These are phyloP conservation scores for Sphagnum contortum DNA, from an alignment of 225 moss, liverwort and hornwort genomes.

Conservation along the genomic window DNA sequence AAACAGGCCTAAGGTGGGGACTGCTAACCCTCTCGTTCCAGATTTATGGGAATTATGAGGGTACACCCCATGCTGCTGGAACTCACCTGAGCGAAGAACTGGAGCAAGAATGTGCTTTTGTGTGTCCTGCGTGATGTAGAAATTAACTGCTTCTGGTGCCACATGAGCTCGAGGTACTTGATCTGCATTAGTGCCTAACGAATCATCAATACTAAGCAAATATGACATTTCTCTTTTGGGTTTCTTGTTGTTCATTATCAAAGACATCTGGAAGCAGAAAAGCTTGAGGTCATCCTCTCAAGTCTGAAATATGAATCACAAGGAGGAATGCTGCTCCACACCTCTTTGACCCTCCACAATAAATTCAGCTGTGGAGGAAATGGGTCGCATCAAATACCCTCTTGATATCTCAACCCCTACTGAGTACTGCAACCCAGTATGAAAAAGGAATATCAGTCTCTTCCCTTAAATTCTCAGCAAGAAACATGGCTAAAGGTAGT, in stretches of 20 bases:
- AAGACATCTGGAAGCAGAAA: too few relatives aligned
- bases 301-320: too few relatives aligned
- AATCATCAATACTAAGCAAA: too few relatives aligned
- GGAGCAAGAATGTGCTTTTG: constrained; percentile 84
- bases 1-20: too few relatives aligned
- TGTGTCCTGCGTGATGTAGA: constrained; percentile 94
- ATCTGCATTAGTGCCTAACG: constrained; percentile 27
- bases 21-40: too few relatives aligned
- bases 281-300: too few relatives aligned
- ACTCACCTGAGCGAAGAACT: constrained; percentile 66
- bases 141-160: constrained; percentile 59
- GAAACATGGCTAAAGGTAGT: too few relatives aligned
- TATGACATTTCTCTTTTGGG: too few relatives aligned
- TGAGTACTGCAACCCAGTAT: constrained; percentile 61
- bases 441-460: constrained; percentile 3
- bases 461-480: constrained; percentile 3
- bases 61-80: too few relatives aligned
- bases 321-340: constrained; percentile 4
- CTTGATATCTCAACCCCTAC: constrained; percentile 78
- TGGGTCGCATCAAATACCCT: constrained; percentile 83
- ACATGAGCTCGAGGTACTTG: constrained; percentile 43
- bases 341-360: constrained; percentile 87
- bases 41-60: too few relatives aligned
- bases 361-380: constrained; percentile 71
- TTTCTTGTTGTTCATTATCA: too few relatives aligned